phyloP scores from a whole-genome alignment of 768 basidiomycete genomes.

The Leccinellum albellum region DNA sequence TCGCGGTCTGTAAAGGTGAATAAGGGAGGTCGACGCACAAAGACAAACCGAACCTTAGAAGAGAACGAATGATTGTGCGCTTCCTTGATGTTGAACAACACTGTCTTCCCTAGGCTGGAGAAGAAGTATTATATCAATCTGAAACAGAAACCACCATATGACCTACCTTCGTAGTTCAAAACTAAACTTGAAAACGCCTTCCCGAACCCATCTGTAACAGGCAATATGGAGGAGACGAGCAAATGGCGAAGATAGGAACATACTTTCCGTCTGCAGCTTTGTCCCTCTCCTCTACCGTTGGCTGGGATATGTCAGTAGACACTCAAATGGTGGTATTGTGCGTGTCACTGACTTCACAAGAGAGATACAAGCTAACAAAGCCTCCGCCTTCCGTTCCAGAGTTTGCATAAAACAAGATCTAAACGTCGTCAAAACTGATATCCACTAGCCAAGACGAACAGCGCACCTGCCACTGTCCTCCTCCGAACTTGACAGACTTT shows the following conservation, averaged over 20 bases:
- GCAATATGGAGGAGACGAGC: background rate
- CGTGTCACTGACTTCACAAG: slow-evolving; percentile 64
- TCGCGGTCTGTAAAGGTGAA: slow-evolving; percentile 53
- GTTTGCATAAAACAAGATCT: slow-evolving; percentile 85
- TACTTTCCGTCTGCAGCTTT: slow-evolving; percentile 58
- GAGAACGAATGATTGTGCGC: slow-evolving; percentile 82
- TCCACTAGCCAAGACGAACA: background rate
- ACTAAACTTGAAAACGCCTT: slow-evolving; percentile 80
- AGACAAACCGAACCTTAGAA: slow-evolving; percentile 45
- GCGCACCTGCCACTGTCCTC: slow-evolving; percentile 68
- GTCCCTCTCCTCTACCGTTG: slow-evolving; percentile 74
- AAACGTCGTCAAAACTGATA: background rate
- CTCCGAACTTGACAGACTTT: slow-evolving; percentile 73
- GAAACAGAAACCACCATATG: background rate
- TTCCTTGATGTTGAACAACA: slow-evolving; percentile 65
- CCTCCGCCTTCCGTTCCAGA: slow-evolving; percentile 61
- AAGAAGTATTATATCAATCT: background rate
- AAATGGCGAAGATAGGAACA: slow-evolving; percentile 3
- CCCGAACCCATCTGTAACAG: slow-evolving; percentile 67
- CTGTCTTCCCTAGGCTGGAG: slow-evolving; percentile 42
- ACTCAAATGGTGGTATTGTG: background rate
- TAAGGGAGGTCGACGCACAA: slow-evolving; percentile 8
- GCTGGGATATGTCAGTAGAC: slow-evolving; percentile 40
- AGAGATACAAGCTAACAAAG: slow-evolving; percentile 74
- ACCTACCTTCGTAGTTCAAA: slow-evolving; percentile 74